Evolutionary conservation across 345 rosid genomes (phyloP).

Genomic region (Eucalyptus erythrocorys): DNA sequence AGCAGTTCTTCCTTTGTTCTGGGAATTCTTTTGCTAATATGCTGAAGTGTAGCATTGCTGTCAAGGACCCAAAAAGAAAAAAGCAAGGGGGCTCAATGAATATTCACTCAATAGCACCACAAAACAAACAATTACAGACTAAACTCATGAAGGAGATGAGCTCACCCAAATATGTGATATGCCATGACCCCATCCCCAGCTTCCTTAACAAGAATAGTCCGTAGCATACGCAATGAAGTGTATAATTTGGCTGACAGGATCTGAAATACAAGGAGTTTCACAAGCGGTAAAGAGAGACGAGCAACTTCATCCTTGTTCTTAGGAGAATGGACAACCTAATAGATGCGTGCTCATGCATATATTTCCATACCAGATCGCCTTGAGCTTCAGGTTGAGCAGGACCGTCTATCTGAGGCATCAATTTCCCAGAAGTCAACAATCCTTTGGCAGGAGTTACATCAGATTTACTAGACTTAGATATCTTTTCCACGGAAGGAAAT

Average conservation of each 20-base stretch:
- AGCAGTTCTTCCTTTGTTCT: slow-evolving; percentile 90
- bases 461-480: slow-evolving; percentile 37
- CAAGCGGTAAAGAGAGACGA: background rate
- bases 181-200: slow-evolving; percentile 79
- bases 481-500: slow-evolving; percentile 60
- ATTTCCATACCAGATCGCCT: slow-evolving; percentile 55
- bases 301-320: background rate
- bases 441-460: slow-evolving; percentile 68
- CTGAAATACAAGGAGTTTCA: slow-evolving; percentile 14
- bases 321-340: background rate
- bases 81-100: background rate
- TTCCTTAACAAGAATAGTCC: slow-evolving; percentile 72
- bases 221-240: slow-evolving; percentile 62
- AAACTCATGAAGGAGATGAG: background rate
- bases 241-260: slow-evolving; percentile 63
- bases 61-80: background rate
- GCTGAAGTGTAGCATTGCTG: slow-evolving; percentile 76
- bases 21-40: slow-evolving; percentile 64
- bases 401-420: slow-evolving; percentile 25
- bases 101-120: background rate
- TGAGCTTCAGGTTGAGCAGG: slow-evolving; percentile 26
- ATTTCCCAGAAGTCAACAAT: slow-evolving; percentile 31
- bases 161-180: slow-evolving; percentile 91
- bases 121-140: background rate
- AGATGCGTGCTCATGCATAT: background rate